Evolutionary conservation across 176 grass and related monocot species (phyloP), one percentile per base, ranked within the genome.

Genomic region (Cocos nucifera): DNA sequence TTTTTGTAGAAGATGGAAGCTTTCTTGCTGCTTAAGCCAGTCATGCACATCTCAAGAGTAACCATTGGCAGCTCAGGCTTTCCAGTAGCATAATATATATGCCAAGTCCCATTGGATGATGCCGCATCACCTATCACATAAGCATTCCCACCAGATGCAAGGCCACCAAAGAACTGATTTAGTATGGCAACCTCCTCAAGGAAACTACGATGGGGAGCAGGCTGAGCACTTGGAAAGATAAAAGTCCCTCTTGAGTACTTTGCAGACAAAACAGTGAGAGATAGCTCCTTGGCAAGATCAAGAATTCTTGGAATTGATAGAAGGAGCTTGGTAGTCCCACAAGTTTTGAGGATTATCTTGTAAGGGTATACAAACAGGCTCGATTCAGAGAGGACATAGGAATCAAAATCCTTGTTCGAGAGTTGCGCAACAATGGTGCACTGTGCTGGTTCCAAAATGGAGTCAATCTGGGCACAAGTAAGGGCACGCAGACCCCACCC

Each of bases 311-410:
- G 75, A 69, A 83, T 69, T 39, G 69, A 59, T 0, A 74, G 75
- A 49, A 83, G 64, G 23, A 86, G 65, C 61, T 78, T 86, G 22
- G 84, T 86, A 67, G 79, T 82, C 53, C 84, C 84, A 14, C 84
- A 86, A 50, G 84, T 86, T 70, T 86, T 86, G 75, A 86, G 74
- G 18, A 86, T 75, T 30, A 78, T 65, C 57, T 86, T 86, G 51
- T 86, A 67, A 0, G 79, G 71, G 66, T 78, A 86, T 25, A 86
- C 79, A 10, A 86, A 78, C 21, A 86, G 75, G 57, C 84, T 86
- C 1, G 84, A 86, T 57, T 86, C 84, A 17, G 79, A 86, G 3
- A 86, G 69, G 66, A 86, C 75, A 44, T 86, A 82, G 0, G 84
- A 86, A 51, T 86, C 84, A 0, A 86, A 78, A 6, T 63, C 19